phyloP scores from a whole-genome alignment of 345 rosid species.

The Erysimum cheiranthoides region DNA sequence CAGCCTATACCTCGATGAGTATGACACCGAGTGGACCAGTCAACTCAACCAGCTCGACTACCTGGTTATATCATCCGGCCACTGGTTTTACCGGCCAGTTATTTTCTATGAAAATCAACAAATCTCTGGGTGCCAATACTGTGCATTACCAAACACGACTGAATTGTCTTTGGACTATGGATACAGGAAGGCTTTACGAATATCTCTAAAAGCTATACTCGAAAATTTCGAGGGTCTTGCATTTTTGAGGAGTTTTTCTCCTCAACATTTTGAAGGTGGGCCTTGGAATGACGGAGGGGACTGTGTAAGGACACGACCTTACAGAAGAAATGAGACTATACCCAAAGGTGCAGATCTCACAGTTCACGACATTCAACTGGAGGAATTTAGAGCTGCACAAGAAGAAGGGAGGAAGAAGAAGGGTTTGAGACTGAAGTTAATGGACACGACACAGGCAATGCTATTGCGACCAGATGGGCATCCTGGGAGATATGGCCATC shows the following conservation, averaged over 20 bases:
- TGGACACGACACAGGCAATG: constrained; percentile 70
- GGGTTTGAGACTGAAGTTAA: constrained; percentile 58
- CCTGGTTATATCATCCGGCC: constrained; percentile 66
- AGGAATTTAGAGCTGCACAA: constrained; percentile 67
- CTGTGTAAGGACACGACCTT: constrained; percentile 66
- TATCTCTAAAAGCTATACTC: constrained; percentile 64
- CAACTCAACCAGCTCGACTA: constrained; percentile 64
- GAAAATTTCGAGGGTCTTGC: constrained; percentile 67
- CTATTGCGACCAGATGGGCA: constrained; percentile 80
- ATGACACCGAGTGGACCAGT: constrained; percentile 59
- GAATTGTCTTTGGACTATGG: constrained; percentile 65
- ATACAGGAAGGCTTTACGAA: constrained; percentile 63
- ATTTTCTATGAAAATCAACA: constrained; percentile 58
- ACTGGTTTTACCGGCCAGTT: constrained; percentile 72
- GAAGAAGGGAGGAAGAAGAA: constrained; percentile 56
- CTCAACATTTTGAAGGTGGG: constrained; percentile 80
- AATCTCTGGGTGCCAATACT: constrained; percentile 70
- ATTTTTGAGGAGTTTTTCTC: constrained; percentile 69
- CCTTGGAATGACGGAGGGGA: constrained; percentile 75
- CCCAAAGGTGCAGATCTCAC: constrained; percentile 58
- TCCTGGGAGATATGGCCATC: constrained; percentile 71
- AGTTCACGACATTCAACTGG: constrained; percentile 67
- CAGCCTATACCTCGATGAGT: constrained; percentile 69
- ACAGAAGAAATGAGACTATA: constrained; percentile 62
- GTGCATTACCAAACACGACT: constrained; percentile 56